Conservation (phyloP, 345 rosid genomes). For the Dipteronia sinensis region DNA sequence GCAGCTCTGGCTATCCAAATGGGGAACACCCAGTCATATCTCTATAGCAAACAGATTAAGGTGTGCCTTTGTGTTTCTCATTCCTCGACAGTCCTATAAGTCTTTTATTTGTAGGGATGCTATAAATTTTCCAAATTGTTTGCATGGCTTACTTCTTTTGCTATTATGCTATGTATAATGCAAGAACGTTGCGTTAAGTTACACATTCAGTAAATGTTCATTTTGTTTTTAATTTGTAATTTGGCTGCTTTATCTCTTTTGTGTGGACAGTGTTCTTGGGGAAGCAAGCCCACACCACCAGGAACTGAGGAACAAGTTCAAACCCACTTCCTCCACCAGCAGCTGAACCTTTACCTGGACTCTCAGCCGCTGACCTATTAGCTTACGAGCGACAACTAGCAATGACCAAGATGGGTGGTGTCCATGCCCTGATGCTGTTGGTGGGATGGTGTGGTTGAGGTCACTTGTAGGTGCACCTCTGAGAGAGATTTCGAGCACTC, state of each 20-base stretch:
- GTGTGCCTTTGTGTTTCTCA: conserved; percentile 35
- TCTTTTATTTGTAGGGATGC: not conserved
- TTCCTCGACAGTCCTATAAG: not conserved
- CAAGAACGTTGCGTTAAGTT: not conserved
- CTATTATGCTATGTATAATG: not conserved
- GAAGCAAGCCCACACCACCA: conserved; percentile 90
- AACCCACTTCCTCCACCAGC: conserved; percentile 93
- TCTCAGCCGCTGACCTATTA: conserved; percentile 69
- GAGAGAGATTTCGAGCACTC: too few species aligned
- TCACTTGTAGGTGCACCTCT: too few species aligned
- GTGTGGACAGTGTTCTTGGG: conserved; percentile 84
- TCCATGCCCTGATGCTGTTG: conserved; percentile 82
- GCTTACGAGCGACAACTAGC: conserved; percentile 81
- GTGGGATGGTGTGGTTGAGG: too few species aligned
- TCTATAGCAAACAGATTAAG: conserved; percentile 87
- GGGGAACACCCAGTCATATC: conserved; percentile 79
- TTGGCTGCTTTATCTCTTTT: not conserved
- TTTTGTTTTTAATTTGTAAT: not conserved
- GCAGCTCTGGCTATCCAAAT: conserved; percentile 91
- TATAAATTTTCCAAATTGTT: not conserved
- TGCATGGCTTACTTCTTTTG: not conserved
- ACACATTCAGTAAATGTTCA: not conserved
- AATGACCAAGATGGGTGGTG: conserved; percentile 81
- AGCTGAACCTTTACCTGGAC: conserved; percentile 63
- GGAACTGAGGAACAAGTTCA: conserved; percentile 89